Base-by-base conservation (phyloP, 768 basidiomycete species). In the Pulveroboletus sp. region DNA sequence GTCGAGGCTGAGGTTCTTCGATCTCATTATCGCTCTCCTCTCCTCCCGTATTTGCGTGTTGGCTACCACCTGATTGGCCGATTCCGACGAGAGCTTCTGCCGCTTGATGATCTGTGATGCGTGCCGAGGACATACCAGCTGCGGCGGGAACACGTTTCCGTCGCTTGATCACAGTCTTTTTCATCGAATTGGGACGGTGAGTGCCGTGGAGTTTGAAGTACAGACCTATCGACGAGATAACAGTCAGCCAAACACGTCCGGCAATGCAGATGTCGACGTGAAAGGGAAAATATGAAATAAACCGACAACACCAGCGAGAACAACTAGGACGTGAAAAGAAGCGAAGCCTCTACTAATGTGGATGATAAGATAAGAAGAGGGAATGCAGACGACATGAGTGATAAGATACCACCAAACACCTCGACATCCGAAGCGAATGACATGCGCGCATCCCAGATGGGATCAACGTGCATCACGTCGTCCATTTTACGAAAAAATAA, bases 121-220 rank as follows among this genome's bases (percentile, higher is more conserved):
- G 74, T 57, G 72, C 73, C 49, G 57, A 75, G 56, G 56, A 73
- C 66, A 68, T 66, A 55, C 68, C 64, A 50, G 68, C 78, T 17
- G 87, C 92, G 44, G 95, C 94, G 32, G 96, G 93, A 37, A 99
- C 94, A 58, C 96, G 86, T 72, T 98, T 98, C 57, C 96, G 78
- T 31, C 96, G 82, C 73, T 99, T 99, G 79, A 99, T 99, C 58
- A 96, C 92, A 5, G 91, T 89, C 76, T 98, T 97, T 72, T 96
- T 98, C 93, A 99, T 95, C 55, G 93, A 91, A 57, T 93, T 94
- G 35, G 96, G 96, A 33, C 96, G 83, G 61, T 97, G 93, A 2
- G 90, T 91, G 42, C 93, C 93, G 73, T 99, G 96, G 11, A 99
- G 79, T 71, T 99, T 98, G 78, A 92, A 96, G 73, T 98, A 99